Percentiles rank a stretch among this genome's conserved stretches.
phyloP scores from a whole-genome alignment of 768 basidiomycete species.

The Phaffia tasmanica region DNA sequence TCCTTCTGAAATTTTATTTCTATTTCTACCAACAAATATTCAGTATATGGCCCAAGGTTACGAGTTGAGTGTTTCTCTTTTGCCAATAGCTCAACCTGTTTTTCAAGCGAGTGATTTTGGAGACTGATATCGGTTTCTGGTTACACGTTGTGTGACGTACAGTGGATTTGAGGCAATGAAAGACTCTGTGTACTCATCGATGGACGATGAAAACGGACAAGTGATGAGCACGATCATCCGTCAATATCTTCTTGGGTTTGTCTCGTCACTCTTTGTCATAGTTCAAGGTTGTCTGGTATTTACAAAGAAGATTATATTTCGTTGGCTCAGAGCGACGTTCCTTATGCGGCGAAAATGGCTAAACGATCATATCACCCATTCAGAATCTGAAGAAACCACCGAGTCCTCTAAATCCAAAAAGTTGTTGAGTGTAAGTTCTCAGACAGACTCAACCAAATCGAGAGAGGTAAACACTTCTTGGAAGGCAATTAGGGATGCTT shows the following conservation, averaged over 20 bases:
- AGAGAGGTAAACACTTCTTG: conserved; percentile 17
- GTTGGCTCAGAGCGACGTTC: background rate
- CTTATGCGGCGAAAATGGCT: conserved; percentile 68
- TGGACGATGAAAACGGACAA: conserved; percentile 68
- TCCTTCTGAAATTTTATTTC: too few relatives aligned
- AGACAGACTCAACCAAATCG: conserved; percentile 27
- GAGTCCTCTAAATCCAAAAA: background rate
- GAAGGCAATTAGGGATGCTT: conserved; percentile 39
- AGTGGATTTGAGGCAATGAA: background rate
- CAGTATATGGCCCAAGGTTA: conserved; percentile 71
- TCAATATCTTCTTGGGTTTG: conserved; percentile 67
- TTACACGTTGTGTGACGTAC: background rate
- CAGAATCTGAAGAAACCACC: conserved; percentile 18
- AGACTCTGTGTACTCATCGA: background rate
- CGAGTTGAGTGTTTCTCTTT: conserved; percentile 55
- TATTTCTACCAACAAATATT: too few relatives aligned
- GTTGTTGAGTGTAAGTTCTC: conserved; percentile 40
- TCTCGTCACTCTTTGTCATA: conserved; percentile 1
- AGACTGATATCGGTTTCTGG: background rate
- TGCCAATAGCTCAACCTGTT: conserved; percentile 33
- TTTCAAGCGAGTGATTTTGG: background rate
- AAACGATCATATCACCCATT: conserved; percentile 28
- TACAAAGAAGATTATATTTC: background rate
- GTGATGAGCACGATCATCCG: conserved; percentile 68
- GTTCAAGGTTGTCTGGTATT: background rate